Conservation (phyloP, 257 asterid genomes). For the Jacaranda copaia region DNA sequence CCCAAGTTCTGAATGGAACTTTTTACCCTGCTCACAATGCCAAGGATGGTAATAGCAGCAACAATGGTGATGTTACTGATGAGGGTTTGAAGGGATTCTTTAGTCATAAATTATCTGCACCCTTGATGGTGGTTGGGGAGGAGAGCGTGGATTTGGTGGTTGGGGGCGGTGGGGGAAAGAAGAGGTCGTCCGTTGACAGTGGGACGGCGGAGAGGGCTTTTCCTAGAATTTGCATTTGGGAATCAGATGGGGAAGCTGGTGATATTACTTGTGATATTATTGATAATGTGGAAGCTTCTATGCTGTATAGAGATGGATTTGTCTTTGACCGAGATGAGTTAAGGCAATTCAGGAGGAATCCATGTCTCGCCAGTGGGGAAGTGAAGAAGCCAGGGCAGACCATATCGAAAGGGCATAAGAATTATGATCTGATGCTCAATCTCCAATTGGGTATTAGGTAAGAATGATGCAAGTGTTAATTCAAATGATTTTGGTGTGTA, state of each 20-base stretch:
- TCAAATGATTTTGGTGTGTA: neutral
- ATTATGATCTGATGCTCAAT: slow-evolving; percentile 94
- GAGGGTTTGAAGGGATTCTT: slow-evolving; percentile 51
- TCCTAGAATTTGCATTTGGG: slow-evolving; percentile 95
- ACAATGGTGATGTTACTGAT: slow-evolving; percentile 33
- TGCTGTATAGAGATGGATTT: slow-evolving; percentile 67
- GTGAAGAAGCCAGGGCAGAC: slow-evolving; percentile 90
- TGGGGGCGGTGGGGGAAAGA: slow-evolving; percentile 57
- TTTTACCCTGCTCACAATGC: slow-evolving; percentile 67
- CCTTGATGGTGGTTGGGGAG: slow-evolving; percentile 59
- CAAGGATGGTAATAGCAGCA: slow-evolving; percentile 33
- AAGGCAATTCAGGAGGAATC: slow-evolving; percentile 78
- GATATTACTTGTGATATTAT: slow-evolving; percentile 96
- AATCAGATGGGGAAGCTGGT: slow-evolving; percentile 95
- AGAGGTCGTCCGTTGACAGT: slow-evolving; percentile 70
- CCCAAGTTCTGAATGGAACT: slow-evolving; percentile 71
- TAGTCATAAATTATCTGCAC: slow-evolving; percentile 51
- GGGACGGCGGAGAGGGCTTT: slow-evolving; percentile 63
- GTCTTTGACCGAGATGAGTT: slow-evolving; percentile 62
- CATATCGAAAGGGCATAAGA: slow-evolving; percentile 91
- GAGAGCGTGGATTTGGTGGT: slow-evolving; percentile 43
- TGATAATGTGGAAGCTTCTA: slow-evolving; percentile 83
- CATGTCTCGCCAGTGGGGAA: slow-evolving; percentile 67
- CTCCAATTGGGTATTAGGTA: slow-evolving; percentile 98
- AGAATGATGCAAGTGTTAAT: neutral